Percentiles rank a stretch among this genome's conserved stretches.
Conservation (phyloP, 192 early-diverging fungal genomes). For the Dissophora ornata region DNA sequence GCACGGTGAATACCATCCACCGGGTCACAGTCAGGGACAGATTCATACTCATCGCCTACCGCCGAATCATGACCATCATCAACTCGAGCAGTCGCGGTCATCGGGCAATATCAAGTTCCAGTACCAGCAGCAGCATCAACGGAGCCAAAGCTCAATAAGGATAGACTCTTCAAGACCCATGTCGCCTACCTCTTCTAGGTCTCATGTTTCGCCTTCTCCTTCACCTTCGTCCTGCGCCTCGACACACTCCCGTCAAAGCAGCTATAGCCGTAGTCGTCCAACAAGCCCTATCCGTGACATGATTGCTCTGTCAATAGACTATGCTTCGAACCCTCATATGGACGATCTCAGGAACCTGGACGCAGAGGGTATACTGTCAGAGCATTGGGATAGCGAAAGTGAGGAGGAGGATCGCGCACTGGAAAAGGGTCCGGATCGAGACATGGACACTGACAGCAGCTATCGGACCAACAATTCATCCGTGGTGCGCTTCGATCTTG, state of each 20-base stretch:
- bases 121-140: conserved; percentile 3
- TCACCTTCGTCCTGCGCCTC: conserved; percentile 26
- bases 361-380: conserved; percentile 31
- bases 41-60: conserved; percentile 37
- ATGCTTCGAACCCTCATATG: background rate
- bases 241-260: conserved; percentile 10
- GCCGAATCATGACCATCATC: conserved; percentile 31
- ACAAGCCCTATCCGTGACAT: conserved; percentile 29
- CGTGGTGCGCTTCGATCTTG: conserved; percentile 12
- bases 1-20: conserved; percentile 46
- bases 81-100: conserved; percentile 27
- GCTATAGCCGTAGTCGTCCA: conserved; percentile 18
- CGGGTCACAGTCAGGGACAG: conserved; percentile 33
- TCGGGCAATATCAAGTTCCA: background rate
- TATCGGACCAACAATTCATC: conserved; percentile 23
- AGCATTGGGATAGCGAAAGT: conserved; percentile 30
- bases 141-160: conserved; percentile 19
- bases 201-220: conserved; percentile 9
- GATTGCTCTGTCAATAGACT: conserved; percentile 5
- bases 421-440: background rate
- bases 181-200: too few relatives aligned
- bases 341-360: conserved; percentile 25
- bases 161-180: conserved; percentile 19
- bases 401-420: background rate
- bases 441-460: conserved; percentile 29